A percentile compares a stretch with the other conserved stretches of the same genome.
Evolutionary conservation across 2,329 filamentous ascomycete species (phyloP).

Genomic region (Neofusicoccum umdonicola): DNA sequence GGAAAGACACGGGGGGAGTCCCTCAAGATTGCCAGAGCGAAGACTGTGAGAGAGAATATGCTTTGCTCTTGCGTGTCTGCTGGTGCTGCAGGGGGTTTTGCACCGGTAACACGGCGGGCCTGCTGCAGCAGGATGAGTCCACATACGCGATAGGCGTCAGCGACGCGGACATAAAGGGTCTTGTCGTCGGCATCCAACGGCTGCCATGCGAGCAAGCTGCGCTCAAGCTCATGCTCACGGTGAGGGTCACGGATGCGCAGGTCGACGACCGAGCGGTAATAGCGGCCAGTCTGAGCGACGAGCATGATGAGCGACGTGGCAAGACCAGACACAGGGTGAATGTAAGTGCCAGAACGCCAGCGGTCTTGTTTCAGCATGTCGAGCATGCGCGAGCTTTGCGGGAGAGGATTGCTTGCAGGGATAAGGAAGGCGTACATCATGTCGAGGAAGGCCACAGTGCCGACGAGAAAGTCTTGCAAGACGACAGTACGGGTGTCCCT

Average conservation of each 20-base stretch:
- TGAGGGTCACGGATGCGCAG: background rate
- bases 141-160: background rate
- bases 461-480: no score
- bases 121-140: background rate
- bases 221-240: background rate
- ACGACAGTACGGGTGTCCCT: no score
- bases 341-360: no score
- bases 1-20: background rate
- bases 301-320: no score
- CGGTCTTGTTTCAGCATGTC: no score
- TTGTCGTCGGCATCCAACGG: background rate
- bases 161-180: background rate
- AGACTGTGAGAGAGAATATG: background rate
- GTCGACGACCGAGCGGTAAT: background rate
- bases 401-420: no score
- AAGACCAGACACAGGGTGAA: no score
- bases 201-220: background rate
- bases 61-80: background rate
- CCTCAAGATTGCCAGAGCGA: background rate
- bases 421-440: no score
- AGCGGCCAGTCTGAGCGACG: no score
- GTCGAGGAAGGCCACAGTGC: no score
- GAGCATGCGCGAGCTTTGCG: no score
- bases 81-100: background rate
- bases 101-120: background rate